phyloP scores from a whole-genome alignment of 805 yeast species.

The Cyberlindnera xylosilytica region DNA sequence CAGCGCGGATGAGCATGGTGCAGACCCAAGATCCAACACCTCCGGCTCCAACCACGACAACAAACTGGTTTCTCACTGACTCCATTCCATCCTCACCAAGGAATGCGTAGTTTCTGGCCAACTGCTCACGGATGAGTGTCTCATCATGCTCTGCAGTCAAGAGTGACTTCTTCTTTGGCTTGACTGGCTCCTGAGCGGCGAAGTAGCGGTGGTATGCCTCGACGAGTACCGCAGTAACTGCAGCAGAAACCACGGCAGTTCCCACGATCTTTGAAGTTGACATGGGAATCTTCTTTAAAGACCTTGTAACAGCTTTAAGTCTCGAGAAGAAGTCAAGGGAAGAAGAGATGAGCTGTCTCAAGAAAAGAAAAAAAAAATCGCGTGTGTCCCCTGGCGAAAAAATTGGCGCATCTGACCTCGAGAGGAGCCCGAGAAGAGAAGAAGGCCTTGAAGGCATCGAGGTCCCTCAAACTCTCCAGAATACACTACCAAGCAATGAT shows the following conservation, averaged over 20 bases:
- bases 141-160: conserved; percentile 42
- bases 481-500: neutral
- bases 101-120: conserved; percentile 92
- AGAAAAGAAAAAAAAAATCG: conserved; percentile 1
- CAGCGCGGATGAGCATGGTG: conserved; percentile 88
- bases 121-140: conserved; percentile 81
- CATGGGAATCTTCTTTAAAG: no score
- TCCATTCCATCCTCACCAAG: conserved; percentile 81
- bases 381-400: conserved; percentile 1
- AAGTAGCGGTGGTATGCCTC: conserved; percentile 28
- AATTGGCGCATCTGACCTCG: no score
- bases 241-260: conserved; percentile 31
- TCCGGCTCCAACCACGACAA: conserved; percentile 90
- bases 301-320: no score
- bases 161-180: conserved; percentile 5
- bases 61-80: conserved; percentile 63
- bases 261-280: conserved; percentile 26
- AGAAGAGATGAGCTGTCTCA: neutral
- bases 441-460: no score
- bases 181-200: conserved; percentile 1
- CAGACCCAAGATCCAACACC: conserved; percentile 98
- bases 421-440: no score
- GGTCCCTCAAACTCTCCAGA: no score
- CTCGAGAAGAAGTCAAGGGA: no score
- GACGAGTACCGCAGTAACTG: conserved; percentile 29